Conservation (phyloP, 1,139 yeast species). For the Saccharomyces hybrid region DNA sequence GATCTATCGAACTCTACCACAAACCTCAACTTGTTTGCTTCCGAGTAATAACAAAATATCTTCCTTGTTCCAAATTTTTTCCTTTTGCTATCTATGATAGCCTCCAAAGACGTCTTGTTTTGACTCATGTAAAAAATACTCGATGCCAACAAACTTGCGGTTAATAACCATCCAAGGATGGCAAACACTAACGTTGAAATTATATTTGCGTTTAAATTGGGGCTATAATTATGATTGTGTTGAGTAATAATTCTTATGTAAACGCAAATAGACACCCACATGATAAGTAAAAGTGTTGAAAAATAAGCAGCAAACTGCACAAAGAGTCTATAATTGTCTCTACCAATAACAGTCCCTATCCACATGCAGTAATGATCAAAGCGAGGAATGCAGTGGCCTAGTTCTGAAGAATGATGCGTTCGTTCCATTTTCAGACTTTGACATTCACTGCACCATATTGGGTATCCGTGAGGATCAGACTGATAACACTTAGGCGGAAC, state of each 20-base stretch:
- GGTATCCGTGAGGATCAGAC: constrained; percentile 55
- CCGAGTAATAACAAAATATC: not conserved
- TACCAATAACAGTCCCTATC: constrained; percentile 54
- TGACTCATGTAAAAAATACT: constrained; percentile 36
- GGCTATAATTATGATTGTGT: constrained; percentile 20
- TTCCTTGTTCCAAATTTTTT: constrained; percentile 6
- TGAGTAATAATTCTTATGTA: constrained; percentile 30
- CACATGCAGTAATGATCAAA: constrained; percentile 64
- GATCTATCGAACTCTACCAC: constrained; percentile 14
- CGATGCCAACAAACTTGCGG: constrained; percentile 33
- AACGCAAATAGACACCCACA: constrained; percentile 28
- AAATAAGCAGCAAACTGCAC: constrained; percentile 40
- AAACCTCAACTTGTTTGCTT: constrained; percentile 15
- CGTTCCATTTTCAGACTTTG: constrained; percentile 47
- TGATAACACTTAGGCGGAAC: constrained; percentile 44
- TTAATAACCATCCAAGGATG: constrained; percentile 39
- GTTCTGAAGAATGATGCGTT: constrained; percentile 46
- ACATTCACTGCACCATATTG: constrained; percentile 52
- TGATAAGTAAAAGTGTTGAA: constrained; percentile 31
- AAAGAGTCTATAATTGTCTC: constrained; percentile 45
- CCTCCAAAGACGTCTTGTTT: constrained; percentile 43
- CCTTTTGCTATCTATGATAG: constrained; percentile 21
- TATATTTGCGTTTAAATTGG: constrained; percentile 39
- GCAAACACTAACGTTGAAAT: constrained; percentile 37
- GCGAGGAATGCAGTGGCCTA: constrained; percentile 42